Evolutionary conservation across 805 yeast genomes (phyloP).

Genomic region (Candida insectorum): DNA sequence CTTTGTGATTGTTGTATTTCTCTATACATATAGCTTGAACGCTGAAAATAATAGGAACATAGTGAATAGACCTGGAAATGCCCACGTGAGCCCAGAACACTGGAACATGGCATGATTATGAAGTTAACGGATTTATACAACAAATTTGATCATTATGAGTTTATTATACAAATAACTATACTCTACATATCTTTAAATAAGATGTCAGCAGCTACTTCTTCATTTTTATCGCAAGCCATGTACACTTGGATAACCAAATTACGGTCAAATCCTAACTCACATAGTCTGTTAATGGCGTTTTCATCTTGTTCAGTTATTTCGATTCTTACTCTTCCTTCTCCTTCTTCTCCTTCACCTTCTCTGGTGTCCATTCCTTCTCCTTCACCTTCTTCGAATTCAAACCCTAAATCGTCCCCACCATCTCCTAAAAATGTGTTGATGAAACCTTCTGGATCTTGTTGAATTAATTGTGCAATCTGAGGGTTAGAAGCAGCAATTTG

Average conservation of each 20-base stretch:
- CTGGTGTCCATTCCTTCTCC: conserved; percentile 40
- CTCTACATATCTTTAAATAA: conserved; percentile 53
- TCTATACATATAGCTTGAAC: no score
- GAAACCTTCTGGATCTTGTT: conserved; percentile 86
- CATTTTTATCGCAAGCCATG: conserved; percentile 97
- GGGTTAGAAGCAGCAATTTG: conserved; percentile 82
- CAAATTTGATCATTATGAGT: no score
- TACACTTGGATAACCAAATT: conserved; percentile 86
- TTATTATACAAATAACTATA: no score
- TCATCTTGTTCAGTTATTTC: conserved; percentile 77
- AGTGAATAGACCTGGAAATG: conserved; percentile 77
- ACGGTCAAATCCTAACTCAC: conserved; percentile 92
- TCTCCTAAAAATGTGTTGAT: conserved; percentile 67
- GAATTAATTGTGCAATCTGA: conserved; percentile 75
- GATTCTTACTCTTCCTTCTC: conserved; percentile 46
- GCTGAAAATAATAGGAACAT: conserved; percentile 58
- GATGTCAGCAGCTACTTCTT: conserved; percentile 92
- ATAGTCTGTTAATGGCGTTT: conserved; percentile 82
- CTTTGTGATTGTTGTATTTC: no score
- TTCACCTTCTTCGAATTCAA: conserved; percentile 30
- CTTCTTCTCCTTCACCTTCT: conserved; percentile 35
- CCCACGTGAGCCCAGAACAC: conserved; percentile 35
- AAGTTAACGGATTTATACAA: no score
- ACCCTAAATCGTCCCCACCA: conserved; percentile 49
- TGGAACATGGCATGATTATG: conserved; percentile 20